Conservation (phyloP, 139 green algal species). For the Volvox reticuliferus region DNA sequence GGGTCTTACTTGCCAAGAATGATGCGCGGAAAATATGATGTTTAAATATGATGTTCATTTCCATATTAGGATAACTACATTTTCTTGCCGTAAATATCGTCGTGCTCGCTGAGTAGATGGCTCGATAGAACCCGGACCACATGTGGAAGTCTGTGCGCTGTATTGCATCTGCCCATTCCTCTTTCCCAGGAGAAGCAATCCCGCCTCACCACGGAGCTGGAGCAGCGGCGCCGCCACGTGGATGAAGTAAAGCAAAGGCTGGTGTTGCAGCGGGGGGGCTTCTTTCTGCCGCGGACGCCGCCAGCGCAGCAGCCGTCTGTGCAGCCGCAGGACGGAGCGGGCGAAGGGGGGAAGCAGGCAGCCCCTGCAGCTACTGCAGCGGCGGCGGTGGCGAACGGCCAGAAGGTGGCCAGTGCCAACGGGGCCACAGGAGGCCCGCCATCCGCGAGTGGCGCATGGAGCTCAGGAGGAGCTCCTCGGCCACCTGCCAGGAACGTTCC, state of each 20-base stretch:
- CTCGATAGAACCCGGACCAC: too few relatives aligned
- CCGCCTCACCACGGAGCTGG: constrained; percentile 63
- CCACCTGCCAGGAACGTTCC: background rate
- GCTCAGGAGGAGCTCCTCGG: background rate
- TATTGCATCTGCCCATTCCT: background rate
- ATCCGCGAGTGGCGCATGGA: too few relatives aligned
- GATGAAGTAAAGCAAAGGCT: constrained; percentile 52
- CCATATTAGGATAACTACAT: too few relatives aligned
- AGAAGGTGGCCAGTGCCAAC: background rate
- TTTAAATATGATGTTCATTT: too few relatives aligned
- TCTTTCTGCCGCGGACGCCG: constrained; percentile 26
- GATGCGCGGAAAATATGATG: too few relatives aligned
- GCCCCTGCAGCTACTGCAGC: background rate
- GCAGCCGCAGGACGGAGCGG: constrained; percentile 9
- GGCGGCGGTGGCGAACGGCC: constrained; percentile 1
- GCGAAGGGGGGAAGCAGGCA: background rate
- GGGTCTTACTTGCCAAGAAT: too few relatives aligned
- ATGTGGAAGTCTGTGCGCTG: too few relatives aligned
- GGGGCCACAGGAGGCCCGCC: background rate
- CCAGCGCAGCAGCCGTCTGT: background rate
- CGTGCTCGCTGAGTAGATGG: too few relatives aligned
- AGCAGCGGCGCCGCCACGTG: constrained; percentile 61
- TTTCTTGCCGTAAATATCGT: too few relatives aligned
- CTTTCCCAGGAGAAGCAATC: constrained; percentile 53
- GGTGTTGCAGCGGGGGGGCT: constrained; percentile 7